These are phyloP conservation scores for Mycena venus DNA, from an alignment of 768 basidiomycete species.

Conservation along the genomic window DNA sequence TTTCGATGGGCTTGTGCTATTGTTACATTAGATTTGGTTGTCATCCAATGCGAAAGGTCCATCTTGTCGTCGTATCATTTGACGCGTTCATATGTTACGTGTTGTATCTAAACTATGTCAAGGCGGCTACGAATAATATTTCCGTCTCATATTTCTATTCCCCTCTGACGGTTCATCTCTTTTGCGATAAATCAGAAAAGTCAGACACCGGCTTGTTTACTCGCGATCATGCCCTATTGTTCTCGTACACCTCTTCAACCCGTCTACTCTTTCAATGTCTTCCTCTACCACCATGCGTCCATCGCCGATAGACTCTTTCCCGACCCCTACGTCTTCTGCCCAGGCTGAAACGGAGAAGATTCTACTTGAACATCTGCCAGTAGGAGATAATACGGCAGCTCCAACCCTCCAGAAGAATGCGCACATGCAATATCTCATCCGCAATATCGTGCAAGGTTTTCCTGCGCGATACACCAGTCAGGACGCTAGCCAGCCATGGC, in stretches of 20 bases:
- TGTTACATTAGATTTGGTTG: no score
- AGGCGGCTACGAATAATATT: no score
- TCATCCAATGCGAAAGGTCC: no score
- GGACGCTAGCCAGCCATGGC: constrained; percentile 96
- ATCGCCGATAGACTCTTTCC: constrained; percentile 69
- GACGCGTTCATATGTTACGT: no score
- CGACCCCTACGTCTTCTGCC: constrained; percentile 70
- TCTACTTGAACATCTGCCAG: constrained; percentile 68
- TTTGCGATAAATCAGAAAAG: not conserved
- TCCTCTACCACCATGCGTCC: constrained; percentile 40
- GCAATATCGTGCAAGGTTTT: constrained; percentile 83
- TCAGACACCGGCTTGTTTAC: not conserved
- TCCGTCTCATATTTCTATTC: no score
- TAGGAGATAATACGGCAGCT: constrained; percentile 23
- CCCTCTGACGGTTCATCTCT: not conserved
- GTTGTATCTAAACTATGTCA: not conserved
- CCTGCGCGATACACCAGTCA: constrained; percentile 84
- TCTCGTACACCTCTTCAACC: not conserved
- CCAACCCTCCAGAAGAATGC: constrained; percentile 68
- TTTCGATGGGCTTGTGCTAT: no score
- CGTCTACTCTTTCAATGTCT: not conserved
- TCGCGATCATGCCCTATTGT: constrained; percentile 24
- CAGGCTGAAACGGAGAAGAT: constrained; percentile 79
- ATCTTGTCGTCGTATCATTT: no score
- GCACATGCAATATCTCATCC: constrained; percentile 83